phyloP scores from a whole-genome alignment of 768 basidiomycete genomes.

The Tubosaeta sp. region DNA sequence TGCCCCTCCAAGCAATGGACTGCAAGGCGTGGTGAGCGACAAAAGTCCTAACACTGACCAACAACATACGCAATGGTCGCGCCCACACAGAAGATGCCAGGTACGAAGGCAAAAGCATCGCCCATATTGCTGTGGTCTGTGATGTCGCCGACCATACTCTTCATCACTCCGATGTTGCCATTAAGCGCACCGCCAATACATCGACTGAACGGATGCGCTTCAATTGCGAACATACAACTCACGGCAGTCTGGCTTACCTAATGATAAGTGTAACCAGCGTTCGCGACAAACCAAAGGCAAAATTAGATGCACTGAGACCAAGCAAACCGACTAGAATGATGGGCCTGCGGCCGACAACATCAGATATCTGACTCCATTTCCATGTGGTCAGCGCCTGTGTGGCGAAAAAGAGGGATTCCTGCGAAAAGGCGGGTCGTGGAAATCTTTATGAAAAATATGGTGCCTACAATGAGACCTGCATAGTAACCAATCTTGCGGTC shows the following conservation, averaged over 20 bases:
- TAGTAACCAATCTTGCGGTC: slow-evolving; percentile 65
- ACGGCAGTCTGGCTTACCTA: slow-evolving; percentile 34
- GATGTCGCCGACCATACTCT: slow-evolving; percentile 63
- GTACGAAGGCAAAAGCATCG: slow-evolving; percentile 28
- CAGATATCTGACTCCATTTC: slow-evolving; percentile 62
- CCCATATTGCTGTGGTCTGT: slow-evolving; percentile 39
- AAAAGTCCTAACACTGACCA: too few species aligned
- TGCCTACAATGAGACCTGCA: slow-evolving; percentile 48
- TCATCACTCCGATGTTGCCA: slow-evolving; percentile 54
- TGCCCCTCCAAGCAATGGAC: slow-evolving; percentile 55
- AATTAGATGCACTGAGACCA: slow-evolving; percentile 48
- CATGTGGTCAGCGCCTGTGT: slow-evolving; percentile 33
- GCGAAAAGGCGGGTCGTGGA: not conserved
- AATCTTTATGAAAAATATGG: not conserved
- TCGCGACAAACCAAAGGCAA: slow-evolving; percentile 58
- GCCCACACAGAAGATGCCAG: not conserved
- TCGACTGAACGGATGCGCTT: slow-evolving; percentile 20
- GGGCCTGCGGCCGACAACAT: slow-evolving; percentile 57
- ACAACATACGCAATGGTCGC: slow-evolving; percentile 2
- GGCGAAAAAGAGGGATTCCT: slow-evolving; percentile 60
- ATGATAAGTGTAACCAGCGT: slow-evolving; percentile 51
- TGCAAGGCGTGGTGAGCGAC: slow-evolving; percentile 16
- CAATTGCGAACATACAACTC: not conserved
- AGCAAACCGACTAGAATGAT: slow-evolving; percentile 53
- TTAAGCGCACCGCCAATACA: slow-evolving; percentile 36